Conservation (phyloP, 176 grass and related monocot genomes). For the Eremochloa ophiuroides region DNA sequence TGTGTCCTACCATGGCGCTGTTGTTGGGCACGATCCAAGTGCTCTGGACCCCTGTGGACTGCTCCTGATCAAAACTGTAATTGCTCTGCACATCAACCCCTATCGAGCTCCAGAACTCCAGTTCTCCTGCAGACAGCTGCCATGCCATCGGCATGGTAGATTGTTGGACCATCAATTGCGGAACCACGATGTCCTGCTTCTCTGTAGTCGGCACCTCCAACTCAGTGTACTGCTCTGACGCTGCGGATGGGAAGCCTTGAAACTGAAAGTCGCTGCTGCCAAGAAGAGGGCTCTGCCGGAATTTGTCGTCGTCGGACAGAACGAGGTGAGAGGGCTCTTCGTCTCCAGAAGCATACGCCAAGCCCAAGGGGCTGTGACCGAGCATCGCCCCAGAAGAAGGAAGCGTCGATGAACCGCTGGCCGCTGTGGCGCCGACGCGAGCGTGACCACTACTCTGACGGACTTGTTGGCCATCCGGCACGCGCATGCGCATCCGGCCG, state of each 20-base stretch:
- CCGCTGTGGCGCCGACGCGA: neutral
- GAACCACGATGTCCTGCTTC: neutral
- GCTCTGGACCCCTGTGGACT: too few species aligned
- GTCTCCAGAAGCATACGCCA: neutral
- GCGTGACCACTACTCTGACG: neutral
- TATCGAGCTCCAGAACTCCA: neutral
- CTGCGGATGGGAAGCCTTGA: neutral
- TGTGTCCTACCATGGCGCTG: too few species aligned
- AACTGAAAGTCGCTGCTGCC: neutral
- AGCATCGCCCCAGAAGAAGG: too few species aligned
- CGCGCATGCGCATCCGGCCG: conserved; percentile 8
- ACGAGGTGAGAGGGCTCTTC: neutral
- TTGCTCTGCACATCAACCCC: neutral
- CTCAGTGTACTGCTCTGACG: neutral
- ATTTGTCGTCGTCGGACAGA: neutral
- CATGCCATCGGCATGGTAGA: neutral
- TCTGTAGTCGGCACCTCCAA: neutral
- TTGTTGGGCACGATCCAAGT: neutral
- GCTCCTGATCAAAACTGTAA: too few species aligned
- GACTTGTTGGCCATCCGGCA: neutral
- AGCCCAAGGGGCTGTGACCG: too few species aligned
- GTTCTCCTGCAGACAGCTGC: neutral
- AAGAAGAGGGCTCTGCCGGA: neutral
- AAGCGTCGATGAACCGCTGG: neutral
- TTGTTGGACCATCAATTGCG: neutral